Base-by-base conservation (phyloP, 2,329 filamentous ascomycete species). In the Pezicula rhizophila region DNA sequence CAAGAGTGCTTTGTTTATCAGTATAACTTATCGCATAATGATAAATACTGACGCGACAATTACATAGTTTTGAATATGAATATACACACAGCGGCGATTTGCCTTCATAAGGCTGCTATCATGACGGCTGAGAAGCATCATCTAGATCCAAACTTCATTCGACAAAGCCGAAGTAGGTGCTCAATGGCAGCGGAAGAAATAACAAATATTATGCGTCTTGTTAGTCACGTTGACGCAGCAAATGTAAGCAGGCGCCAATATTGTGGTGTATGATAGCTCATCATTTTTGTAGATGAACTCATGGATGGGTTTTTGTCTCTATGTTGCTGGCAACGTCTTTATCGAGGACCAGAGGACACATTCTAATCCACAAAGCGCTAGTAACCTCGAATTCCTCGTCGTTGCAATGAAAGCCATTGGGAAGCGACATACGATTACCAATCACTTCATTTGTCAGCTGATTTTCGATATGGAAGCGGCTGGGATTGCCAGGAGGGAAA, bases 81-180 rank as follows among this genome's bases (percentile, higher is more conserved):
- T 61, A 79, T 96, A 2, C 91, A 96, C 61, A 89, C 90, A 1
- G 85, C 88, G 1, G 80, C 87, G 8, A 96, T 96, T 46, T 95
- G 89, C 64, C 73, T 96, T 5, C 91, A 96, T 61, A 89, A 95
- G 66, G 87, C 89, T 1, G 90, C 91, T 1, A 83, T 93, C 8
- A 89, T 91, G 67, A 91, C 87, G 62, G 85, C 85, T 1, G 85
- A 90, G 48, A 84, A 83, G 60, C 76, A 91, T 61, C 76, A 78
- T 2, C 68, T 95, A 46, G 76, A 83, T 0, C 71, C 76, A 1
- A 74, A 76, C 26, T 76, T 93, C 25, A 82, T 82, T 49, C 78
- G 81, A 12, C 79, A 84, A 48, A 91, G 87, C 60, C 82, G 88
- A 56, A 75, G 81, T 25, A 78, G 90, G 46, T 84, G 90, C 55